Conservation (phyloP, 2,329 filamentous ascomycete genomes). For the Fusarium sp. region DNA sequence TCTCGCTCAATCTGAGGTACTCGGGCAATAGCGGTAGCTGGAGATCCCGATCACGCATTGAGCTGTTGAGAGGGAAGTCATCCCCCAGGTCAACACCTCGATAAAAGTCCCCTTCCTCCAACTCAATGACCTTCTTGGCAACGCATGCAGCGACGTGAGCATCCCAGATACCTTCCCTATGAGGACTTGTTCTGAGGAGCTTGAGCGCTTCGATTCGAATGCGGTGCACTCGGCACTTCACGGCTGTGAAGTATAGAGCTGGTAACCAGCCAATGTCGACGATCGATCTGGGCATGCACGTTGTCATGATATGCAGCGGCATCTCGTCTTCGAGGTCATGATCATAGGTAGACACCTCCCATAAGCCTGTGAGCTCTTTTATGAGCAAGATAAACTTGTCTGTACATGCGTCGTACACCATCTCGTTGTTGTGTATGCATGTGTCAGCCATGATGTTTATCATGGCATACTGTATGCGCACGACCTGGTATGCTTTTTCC, state of each 20-base stretch:
- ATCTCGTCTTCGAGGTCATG: conserved; percentile 16
- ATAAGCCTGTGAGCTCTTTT: conserved; percentile 33
- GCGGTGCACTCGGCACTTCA: conserved; percentile 59
- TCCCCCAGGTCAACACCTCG: conserved; percentile 15
- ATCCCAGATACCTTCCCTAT: conserved; percentile 60
- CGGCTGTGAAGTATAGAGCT: conserved; percentile 58
- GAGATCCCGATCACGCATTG: conserved; percentile 18
- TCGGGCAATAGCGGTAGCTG: conserved; percentile 29
- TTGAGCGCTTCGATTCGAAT: conserved; percentile 55
- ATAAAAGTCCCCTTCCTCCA: conserved; percentile 52
- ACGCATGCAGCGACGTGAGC: conserved; percentile 48
- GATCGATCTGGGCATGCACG: conserved; percentile 51
- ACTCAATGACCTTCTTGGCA: conserved; percentile 52
- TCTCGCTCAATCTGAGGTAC: conserved; percentile 28
- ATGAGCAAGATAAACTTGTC: conserved; percentile 51
- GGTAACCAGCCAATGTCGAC: conserved; percentile 59
- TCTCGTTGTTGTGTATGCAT: conserved; percentile 51
- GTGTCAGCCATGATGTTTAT: conserved; percentile 56
- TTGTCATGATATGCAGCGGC: conserved; percentile 22
- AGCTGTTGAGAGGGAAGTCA: conserved; percentile 23
- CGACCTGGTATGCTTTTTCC: conserved; percentile 45
- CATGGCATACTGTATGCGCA: conserved; percentile 57
- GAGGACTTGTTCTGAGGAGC: conserved; percentile 47
- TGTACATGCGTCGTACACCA: conserved; percentile 53
- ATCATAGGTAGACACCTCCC: conserved; percentile 10